A percentile compares a stretch with the other conserved stretches of the same genome.
Conservation (phyloP, 2,329 filamentous ascomycete genomes). For the Fusarium verticillioides region DNA sequence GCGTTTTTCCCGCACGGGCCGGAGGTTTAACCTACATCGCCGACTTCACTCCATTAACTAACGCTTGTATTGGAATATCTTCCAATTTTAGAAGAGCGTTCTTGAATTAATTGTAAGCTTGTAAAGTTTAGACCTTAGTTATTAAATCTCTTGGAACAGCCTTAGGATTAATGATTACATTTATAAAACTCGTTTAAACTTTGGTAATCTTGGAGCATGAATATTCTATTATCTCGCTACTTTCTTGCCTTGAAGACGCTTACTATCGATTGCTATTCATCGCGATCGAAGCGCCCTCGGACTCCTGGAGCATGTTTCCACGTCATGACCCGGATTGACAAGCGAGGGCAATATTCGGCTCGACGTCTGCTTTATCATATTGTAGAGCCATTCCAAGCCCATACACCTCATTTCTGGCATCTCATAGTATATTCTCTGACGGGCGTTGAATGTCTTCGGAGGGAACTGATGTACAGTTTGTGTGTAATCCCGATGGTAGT, state of each 20-base stretch:
- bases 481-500: not conserved
- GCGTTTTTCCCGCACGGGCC: conserved; percentile 31
- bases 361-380: too few relatives aligned
- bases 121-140: not conserved
- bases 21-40: not conserved
- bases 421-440: not conserved
- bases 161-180: too few relatives aligned
- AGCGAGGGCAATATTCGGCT: not conserved
- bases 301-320: not conserved
- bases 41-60: conserved; percentile 5
- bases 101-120: not conserved
- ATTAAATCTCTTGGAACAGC: not conserved
- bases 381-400: too few relatives aligned
- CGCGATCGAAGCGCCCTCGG: not conserved
- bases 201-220: not conserved
- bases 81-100: not conserved
- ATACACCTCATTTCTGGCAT: rapidly evolving
- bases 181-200: not conserved
- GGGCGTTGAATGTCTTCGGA: not conserved
- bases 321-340: not conserved
- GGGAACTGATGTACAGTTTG: not conserved
- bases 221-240: not conserved
- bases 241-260: not conserved
- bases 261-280: too few relatives aligned
- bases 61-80: not conserved